A percentile compares a stretch with the other conserved stretches of the same genome.
phyloP scores from a whole-genome alignment of 164 flowering plant genomes.

The Saururus chinensis region DNA sequence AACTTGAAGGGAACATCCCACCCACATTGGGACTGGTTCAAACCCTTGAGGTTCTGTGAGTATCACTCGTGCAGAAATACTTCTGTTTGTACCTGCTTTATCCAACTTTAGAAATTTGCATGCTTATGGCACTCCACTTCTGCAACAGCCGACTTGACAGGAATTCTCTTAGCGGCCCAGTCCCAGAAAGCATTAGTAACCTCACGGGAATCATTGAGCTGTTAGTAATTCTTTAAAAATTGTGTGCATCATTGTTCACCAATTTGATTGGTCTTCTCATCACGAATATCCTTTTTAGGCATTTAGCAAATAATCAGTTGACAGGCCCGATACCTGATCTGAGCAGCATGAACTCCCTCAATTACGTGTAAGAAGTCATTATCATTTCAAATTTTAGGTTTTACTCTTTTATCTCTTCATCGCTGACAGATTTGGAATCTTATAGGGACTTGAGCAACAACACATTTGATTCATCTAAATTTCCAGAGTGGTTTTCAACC shows the following conservation, averaged over 20 bases:
- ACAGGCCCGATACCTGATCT: conserved; percentile 60
- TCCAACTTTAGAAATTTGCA: neutral
- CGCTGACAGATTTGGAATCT: neutral
- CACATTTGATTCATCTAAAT: conserved; percentile 46
- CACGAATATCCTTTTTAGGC: conserved; percentile 29
- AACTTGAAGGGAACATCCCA: conserved; percentile 58
- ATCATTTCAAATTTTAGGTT: neutral
- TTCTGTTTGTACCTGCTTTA: neutral
- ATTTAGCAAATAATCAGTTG: conserved; percentile 60
- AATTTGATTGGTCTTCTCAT: neutral
- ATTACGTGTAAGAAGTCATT: conserved; percentile 60
- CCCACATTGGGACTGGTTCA: conserved; percentile 47
- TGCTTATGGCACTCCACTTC: neutral
- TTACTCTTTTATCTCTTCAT: neutral
- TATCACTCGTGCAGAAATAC: conserved; percentile 1
- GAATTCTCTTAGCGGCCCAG: conserved; percentile 46
- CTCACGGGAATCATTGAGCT: conserved; percentile 53
- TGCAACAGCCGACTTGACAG: conserved; percentile 73
- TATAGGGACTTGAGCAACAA: conserved; percentile 89
- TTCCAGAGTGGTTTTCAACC: conserved; percentile 83
- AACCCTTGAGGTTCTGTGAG: conserved; percentile 97
- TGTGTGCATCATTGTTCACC: neutral
- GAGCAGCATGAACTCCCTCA: conserved; percentile 48
- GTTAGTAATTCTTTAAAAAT: conserved; percentile 30
- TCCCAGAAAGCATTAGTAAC: conserved; percentile 53